These are phyloP conservation scores for Pythium guiyangense DNA, from an alignment of 352 stramenopile genomes.

Conservation along the genomic window DNA sequence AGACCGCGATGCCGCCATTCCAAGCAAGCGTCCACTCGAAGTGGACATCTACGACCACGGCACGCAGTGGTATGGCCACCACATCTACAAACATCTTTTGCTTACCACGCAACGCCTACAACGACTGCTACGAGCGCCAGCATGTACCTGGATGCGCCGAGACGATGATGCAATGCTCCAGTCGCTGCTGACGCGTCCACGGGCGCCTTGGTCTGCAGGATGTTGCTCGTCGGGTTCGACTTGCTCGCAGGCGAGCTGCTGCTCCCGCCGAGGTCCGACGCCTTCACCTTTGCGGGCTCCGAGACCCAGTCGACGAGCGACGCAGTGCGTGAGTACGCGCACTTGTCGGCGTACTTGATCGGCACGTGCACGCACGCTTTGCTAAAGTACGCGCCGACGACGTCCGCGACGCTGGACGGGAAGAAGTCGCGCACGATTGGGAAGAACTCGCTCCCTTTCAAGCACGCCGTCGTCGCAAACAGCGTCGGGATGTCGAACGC, in stretches of 20 bases:
- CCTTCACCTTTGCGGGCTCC: constrained; percentile 26
- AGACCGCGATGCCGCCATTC: no score
- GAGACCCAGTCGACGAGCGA: constrained; percentile 47
- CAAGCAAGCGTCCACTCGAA: no score
- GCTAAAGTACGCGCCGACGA: constrained; percentile 28
- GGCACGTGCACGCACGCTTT: constrained; percentile 47
- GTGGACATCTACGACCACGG: no score
- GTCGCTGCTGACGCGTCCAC: constrained; percentile 6
- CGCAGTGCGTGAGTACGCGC: constrained; percentile 37
- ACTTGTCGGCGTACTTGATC: constrained; percentile 46
- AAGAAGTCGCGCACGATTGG: constrained; percentile 34
- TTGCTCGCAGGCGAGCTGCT: not conserved
- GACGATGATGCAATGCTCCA: no score
- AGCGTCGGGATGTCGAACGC: constrained; percentile 32
- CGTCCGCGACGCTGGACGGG: constrained; percentile 19
- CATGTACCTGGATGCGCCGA: no score
- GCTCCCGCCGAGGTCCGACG: constrained; percentile 3
- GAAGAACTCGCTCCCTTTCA: constrained; percentile 38
- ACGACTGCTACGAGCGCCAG: no score
- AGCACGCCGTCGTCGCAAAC: constrained; percentile 31
- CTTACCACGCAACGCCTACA: no score
- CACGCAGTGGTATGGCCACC: no score
- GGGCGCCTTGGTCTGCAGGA: constrained; percentile 6
- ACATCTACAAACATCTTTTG: no score
- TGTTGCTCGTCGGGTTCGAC: constrained; percentile 10